These are phyloP conservation scores for Curvularia sp. DNA, from an alignment of 2,329 filamentous ascomycete species.

Conservation along the genomic window DNA sequence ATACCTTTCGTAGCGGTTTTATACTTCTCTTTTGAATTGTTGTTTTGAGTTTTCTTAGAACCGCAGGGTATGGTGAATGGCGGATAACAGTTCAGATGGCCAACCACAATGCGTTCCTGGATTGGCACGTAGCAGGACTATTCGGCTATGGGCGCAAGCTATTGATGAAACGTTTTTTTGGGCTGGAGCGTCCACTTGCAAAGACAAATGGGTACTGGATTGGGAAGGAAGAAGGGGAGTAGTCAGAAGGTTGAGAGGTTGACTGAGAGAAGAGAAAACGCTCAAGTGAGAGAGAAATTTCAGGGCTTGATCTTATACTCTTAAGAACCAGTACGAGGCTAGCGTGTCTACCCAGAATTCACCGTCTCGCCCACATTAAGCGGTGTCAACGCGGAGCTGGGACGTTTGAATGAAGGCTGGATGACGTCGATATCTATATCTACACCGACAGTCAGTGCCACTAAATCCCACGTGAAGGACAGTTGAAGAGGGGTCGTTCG, in stretches of 20 bases:
- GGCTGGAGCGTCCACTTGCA: not conserved
- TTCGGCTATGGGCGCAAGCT: too few species aligned
- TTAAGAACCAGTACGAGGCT: not conserved
- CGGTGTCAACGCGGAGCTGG: conserved; percentile 11
- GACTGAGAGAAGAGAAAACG: conserved; percentile 1
- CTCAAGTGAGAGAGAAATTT: conserved; percentile 15
- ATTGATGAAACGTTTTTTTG: not conserved
- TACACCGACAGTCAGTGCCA: not conserved
- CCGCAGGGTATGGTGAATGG: conserved; percentile 1
- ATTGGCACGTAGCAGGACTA: not conserved
- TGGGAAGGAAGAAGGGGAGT: not conserved
- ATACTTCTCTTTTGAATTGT: not conserved
- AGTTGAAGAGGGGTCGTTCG: not conserved
- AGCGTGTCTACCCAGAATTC: conserved; percentile 1
- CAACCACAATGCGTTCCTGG: not conserved
- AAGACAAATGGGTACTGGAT: not conserved
- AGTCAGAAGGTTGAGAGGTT: not conserved
- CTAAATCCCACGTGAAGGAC: not conserved
- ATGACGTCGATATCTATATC: conserved; percentile 1
- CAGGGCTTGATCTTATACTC: not conserved
- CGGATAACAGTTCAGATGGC: not conserved
- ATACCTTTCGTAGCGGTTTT: conserved; percentile 6
- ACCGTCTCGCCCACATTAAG: conserved; percentile 2
- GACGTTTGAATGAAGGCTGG: not conserved
- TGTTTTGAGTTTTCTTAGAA: not conserved